Percentiles rank a stretch among this genome's conserved stretches.
These are phyloP conservation scores for Parvularia atlantis DNA, from an alignment of 78 protist species.

Conservation along the genomic window DNA sequence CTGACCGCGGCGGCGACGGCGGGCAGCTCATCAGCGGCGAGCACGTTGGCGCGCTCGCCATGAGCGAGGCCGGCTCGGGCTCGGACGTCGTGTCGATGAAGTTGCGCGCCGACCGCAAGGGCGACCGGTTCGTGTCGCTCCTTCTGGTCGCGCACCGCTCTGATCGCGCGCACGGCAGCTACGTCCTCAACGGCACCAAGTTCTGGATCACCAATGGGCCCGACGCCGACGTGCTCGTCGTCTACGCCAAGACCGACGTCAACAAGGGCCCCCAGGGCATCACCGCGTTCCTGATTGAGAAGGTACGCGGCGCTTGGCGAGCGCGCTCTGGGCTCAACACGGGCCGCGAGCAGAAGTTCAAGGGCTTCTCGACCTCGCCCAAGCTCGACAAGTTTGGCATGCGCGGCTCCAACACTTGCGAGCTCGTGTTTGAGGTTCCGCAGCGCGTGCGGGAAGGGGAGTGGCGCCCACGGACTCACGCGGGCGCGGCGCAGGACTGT, in stretches of 20 bases:
- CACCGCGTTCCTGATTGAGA: slow-evolving; percentile 82
- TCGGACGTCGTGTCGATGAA: slow-evolving; percentile 84
- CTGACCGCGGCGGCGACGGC: too few relatives aligned
- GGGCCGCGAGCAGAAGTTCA: slow-evolving; percentile 49
- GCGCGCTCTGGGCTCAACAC: too few relatives aligned
- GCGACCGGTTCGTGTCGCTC: slow-evolving; percentile 17
- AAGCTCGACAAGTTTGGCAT: slow-evolving; percentile 90
- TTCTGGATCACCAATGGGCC: slow-evolving; percentile 82
- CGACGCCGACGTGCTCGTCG: slow-evolving; percentile 79
- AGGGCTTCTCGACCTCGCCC: slow-evolving; percentile 75
- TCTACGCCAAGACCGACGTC: slow-evolving; percentile 78
- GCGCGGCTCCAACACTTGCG: slow-evolving; percentile 90
- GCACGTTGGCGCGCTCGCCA: slow-evolving; percentile 83
- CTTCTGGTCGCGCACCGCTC: background rate
- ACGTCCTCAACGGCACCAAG: slow-evolving; percentile 80
- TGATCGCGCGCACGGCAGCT: slow-evolving; percentile 17
- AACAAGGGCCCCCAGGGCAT: slow-evolving; percentile 72
- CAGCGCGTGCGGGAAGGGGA: background rate
- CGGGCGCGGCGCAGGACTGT: too few relatives aligned
- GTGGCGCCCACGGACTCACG: background rate
- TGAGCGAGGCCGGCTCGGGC: slow-evolving; percentile 87
- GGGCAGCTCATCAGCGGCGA: slow-evolving; percentile 75
- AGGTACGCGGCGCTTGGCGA: slow-evolving; percentile 40
- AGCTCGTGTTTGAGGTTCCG: slow-evolving; percentile 44
- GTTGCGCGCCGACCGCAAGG: slow-evolving; percentile 52